These are phyloP conservation scores for Neoboletus brunneissimus DNA, from an alignment of 768 basidiomycete genomes.

Conservation along the genomic window DNA sequence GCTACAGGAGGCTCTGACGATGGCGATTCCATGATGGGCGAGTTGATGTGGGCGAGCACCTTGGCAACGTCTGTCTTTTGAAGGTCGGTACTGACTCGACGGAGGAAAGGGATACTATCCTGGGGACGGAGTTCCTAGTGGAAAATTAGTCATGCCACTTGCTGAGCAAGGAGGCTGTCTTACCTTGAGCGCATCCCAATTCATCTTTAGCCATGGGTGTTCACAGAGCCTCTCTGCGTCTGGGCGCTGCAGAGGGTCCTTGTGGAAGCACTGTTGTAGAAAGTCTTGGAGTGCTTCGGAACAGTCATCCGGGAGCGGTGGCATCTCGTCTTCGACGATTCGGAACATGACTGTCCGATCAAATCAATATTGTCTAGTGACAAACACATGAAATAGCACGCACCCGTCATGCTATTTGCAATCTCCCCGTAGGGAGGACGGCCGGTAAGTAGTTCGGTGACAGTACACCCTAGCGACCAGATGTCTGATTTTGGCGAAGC, in stretches of 20 bases:
- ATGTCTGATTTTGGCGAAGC: constrained; percentile 93
- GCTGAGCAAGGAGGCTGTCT: constrained; percentile 8
- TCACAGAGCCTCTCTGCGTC: constrained; percentile 82
- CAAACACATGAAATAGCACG: constrained; percentile 9
- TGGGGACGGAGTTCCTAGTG: constrained; percentile 78
- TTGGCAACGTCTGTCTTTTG: constrained; percentile 67
- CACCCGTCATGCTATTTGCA: constrained; percentile 87
- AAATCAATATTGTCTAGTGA: background rate
- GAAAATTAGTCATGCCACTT: background rate
- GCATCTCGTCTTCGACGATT: constrained; percentile 91
- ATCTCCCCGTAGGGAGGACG: constrained; percentile 90
- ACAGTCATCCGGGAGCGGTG: constrained; percentile 78
- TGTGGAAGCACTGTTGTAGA: constrained; percentile 83
- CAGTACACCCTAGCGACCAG: constrained; percentile 93
- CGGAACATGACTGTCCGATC: constrained; percentile 81
- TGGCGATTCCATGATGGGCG: constrained; percentile 33
- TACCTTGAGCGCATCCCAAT: constrained; percentile 79
- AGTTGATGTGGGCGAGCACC: constrained; percentile 43
- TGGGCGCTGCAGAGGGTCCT: constrained; percentile 81
- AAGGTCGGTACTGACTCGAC: constrained; percentile 84
- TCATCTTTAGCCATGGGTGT: constrained; percentile 85
- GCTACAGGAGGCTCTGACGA: constrained; percentile 45
- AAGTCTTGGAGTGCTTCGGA: constrained; percentile 80
- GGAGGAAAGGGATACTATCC: constrained; percentile 93
- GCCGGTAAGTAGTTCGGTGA: constrained; percentile 91